phyloP scores from a whole-genome alignment of 306 rosid genomes.

The Trifolium pratense region DNA sequence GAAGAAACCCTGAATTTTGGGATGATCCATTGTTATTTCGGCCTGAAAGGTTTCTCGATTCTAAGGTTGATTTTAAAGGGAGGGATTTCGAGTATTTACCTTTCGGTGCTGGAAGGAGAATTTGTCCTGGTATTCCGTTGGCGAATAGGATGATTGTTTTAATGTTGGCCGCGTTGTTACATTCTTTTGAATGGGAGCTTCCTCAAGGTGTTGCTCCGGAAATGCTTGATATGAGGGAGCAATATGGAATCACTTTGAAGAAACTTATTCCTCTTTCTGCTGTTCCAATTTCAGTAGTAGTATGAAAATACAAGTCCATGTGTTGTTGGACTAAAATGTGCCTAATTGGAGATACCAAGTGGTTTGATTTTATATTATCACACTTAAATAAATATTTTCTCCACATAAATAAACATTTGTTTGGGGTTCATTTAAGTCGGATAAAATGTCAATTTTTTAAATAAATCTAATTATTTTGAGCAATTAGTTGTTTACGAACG shows the following conservation, averaged over 20 bases:
- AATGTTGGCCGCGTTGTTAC: conserved; percentile 53
- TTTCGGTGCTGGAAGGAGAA: conserved; percentile 68
- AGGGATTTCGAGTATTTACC: conserved; percentile 62
- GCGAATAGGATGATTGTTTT: conserved; percentile 62
- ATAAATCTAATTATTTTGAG: too few relatives aligned
- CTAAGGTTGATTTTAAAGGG: conserved; percentile 51
- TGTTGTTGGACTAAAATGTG: not conserved
- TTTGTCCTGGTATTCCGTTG: conserved; percentile 65
- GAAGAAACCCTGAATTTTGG: conserved; percentile 59
- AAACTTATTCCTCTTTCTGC: conserved; percentile 59
- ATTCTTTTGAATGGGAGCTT: conserved; percentile 63
- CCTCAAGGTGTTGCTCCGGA: conserved; percentile 49
- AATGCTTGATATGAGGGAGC: conserved; percentile 60
- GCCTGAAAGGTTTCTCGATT: conserved; percentile 58
- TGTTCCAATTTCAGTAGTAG: conserved; percentile 33
- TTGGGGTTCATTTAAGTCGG: too few relatives aligned
- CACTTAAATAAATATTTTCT: too few relatives aligned
- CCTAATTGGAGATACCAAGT: not conserved
- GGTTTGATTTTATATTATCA: too few relatives aligned
- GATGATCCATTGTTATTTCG: conserved; percentile 42
- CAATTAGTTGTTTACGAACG: too few relatives aligned
- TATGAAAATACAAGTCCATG: not conserved
- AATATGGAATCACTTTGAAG: conserved; percentile 63
- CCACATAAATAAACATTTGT: too few relatives aligned
- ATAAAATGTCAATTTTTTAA: too few relatives aligned